Evolutionary conservation across 345 rosid species (phyloP), one percentile per base, ranked within the genome.

Genomic region (Euphorbia tirucalli): DNA sequence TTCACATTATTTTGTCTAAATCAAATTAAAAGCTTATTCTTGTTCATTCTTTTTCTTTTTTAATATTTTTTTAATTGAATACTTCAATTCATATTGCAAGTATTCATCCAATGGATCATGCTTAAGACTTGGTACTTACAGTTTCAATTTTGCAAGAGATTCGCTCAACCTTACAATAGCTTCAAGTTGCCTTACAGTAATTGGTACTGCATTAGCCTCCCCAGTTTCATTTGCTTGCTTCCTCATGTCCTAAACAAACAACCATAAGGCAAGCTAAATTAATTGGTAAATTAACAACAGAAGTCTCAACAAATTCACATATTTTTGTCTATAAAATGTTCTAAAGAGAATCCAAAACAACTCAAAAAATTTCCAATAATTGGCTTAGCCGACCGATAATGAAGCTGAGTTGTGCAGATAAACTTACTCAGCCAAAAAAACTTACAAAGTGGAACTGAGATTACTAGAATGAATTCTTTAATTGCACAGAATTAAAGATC

Each of bases 161-260:
- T 95, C 99, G 0, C 97, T 95, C 75, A 92, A 83, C 82, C 99
- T 85, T 52, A 89, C 79, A 60, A 95, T 92, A 66, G 97, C 97
- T 85, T 95, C 97, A 66, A 92, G 87, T 81, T 95, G 97, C 85
- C 97, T 90, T 43, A 92, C 97, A 39, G 99, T 92, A 57, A 95
- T 89, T 69, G 97, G 97, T 61, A 92, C 87, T 11, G 90, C 88
- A 48, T 93, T 82, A 73, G 90, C 88, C 83, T 92, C 97, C 69
- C 99, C 97, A 4, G 93, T 85, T 80, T 95, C 99, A 82, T 95
- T 87, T 71, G 97, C 90, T 78, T 90, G 92, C 86, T 85, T 93
- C 79, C 97, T 90, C 99, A 90, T 95, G 79, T 82, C 93, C 97
- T 94, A 76, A 57, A 74, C 65, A 25, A 68, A 63, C 11, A 44